These are phyloP conservation scores for Vanderwaltozyma yarrowii DNA, from an alignment of 805 yeast species.

Conservation along the genomic window DNA sequence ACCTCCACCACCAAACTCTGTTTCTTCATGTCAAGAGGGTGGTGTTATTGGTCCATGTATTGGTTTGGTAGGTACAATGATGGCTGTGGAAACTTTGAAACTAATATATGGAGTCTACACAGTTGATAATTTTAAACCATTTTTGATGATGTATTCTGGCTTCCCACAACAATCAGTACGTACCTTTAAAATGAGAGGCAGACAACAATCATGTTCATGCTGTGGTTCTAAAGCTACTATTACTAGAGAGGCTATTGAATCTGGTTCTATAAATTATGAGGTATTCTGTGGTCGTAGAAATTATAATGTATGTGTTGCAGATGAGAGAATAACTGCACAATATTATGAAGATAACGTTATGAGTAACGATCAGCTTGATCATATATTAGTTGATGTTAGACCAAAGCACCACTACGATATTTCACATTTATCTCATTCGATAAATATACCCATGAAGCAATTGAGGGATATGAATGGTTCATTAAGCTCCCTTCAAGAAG, in stretches of 20 bases:
- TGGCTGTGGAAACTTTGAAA: constrained; percentile 83
- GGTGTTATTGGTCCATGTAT: constrained; percentile 96
- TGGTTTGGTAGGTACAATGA: constrained; percentile 78
- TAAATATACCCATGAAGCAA: constrained; percentile 53
- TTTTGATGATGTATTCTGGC: constrained; percentile 57
- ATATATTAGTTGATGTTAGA: constrained; percentile 62
- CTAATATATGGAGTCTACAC: constrained; percentile 49
- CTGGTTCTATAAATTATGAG: constrained; percentile 47
- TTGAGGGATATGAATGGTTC: constrained; percentile 29
- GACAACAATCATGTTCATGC: constrained; percentile 47
- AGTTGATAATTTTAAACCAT: constrained; percentile 49
- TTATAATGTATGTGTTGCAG: constrained; percentile 35
- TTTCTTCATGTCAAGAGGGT: constrained; percentile 82
- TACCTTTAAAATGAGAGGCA: constrained; percentile 68
- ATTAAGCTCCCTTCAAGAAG: constrained; percentile 11
- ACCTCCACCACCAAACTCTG: constrained; percentile 79
- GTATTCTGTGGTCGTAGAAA: constrained; percentile 62
- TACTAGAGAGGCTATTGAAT: constrained; percentile 35
- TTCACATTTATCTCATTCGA: constrained; percentile 45
- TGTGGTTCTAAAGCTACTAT: constrained; percentile 52
- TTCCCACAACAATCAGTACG: constrained; percentile 58
- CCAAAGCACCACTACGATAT: constrained; percentile 68
- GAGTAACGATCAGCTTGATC: constrained; percentile 8
- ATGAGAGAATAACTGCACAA: constrained; percentile 39
- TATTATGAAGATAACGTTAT: constrained; percentile 25